A percentile compares a stretch with the other conserved stretches of the same genome.
phyloP scores from a whole-genome alignment of 1,284 basidiomycete genomes.

The Cutaneotrichosporon sp. region DNA sequence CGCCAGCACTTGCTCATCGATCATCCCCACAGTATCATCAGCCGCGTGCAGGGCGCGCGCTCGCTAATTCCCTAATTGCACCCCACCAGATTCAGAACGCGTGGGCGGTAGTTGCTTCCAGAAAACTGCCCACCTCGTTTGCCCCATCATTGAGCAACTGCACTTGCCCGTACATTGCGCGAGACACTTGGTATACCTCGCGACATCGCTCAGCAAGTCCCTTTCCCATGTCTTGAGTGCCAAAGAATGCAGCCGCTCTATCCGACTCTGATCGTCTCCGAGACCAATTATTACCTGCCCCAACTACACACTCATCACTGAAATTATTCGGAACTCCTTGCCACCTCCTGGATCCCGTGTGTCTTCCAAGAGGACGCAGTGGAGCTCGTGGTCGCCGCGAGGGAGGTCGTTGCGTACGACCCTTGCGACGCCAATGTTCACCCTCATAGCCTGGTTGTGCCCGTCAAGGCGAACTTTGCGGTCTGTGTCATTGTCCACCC shows the following conservation, averaged over 20 bases:
- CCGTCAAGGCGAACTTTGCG: constrained; percentile 23
- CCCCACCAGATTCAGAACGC: not conserved
- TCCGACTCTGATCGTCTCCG: too few relatives aligned
- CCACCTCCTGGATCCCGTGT: constrained; percentile 7
- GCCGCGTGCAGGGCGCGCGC: too few relatives aligned
- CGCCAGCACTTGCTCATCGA: too few relatives aligned
- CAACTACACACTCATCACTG: constrained; percentile 6
- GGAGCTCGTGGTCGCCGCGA: not conserved
- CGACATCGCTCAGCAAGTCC: too few relatives aligned
- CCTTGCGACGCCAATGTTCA: constrained; percentile 13
- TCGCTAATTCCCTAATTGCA: too few relatives aligned
- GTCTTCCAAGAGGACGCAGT: constrained; percentile 9
- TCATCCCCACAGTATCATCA: too few relatives aligned
- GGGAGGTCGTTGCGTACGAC: not conserved
- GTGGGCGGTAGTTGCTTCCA: not conserved
- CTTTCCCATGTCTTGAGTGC: too few relatives aligned
- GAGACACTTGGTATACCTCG: too few relatives aligned
- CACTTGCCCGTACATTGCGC: too few relatives aligned
- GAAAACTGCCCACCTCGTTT: not conserved
- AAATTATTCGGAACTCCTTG: constrained; percentile 11
- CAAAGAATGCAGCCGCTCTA: too few relatives aligned
- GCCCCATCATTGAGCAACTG: too few relatives aligned
- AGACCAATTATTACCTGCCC: not conserved
- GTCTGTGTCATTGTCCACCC: constrained; percentile 35
- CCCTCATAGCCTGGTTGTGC: constrained; percentile 28